These are phyloP conservation scores for Syzygium oleosum DNA, from an alignment of 345 rosid species.

Conservation along the genomic window DNA sequence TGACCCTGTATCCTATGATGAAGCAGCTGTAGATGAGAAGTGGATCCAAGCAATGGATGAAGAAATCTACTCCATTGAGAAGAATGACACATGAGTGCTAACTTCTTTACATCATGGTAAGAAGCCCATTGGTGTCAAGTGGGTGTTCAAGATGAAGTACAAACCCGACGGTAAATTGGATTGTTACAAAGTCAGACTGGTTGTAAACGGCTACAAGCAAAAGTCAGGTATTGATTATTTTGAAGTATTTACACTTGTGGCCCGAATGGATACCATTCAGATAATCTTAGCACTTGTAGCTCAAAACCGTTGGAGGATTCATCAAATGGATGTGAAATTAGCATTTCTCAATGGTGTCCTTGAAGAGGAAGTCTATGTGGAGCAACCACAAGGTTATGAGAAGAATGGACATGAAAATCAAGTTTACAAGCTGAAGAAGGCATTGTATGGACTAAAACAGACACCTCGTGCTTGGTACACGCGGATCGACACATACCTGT, in stretches of 20 bases:
- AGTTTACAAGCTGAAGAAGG: neutral
- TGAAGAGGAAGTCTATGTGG: neutral
- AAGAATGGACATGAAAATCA: neutral
- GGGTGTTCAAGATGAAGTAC: neutral
- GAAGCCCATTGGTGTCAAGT: neutral
- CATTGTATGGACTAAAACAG: neutral
- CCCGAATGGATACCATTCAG: neutral
- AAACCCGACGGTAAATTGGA: rapidly evolving
- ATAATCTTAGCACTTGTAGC: neutral
- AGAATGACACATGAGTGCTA: neutral
- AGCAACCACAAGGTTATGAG: neutral
- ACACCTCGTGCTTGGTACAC: neutral
- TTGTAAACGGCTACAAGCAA: neutral
- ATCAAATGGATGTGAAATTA: neutral
- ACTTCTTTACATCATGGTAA: neutral
- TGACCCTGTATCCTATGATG: neutral
- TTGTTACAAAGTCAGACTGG: neutral
- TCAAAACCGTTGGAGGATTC: neutral
- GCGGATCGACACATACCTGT: neutral
- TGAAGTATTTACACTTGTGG: neutral
- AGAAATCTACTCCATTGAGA: neutral
- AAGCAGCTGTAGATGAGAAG: neutral
- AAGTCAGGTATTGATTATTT: neutral
- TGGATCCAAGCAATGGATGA: neutral
- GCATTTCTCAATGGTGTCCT: neutral